phyloP scores from a whole-genome alignment of 2,329 filamentous ascomycete species.

The Orbilia oligospora region DNA sequence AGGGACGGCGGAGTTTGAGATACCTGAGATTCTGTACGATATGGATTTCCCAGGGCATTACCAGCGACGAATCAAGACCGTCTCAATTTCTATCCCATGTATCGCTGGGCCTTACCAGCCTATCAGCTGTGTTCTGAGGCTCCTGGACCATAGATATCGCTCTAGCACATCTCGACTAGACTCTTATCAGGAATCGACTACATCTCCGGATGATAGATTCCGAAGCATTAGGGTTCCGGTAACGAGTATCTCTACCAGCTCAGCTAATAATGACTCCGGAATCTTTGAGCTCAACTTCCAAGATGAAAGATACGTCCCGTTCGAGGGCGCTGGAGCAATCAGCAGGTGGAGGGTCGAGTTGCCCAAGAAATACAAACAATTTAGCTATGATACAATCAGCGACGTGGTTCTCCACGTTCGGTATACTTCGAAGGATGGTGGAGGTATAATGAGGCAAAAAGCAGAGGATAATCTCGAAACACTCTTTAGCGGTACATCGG shows the following conservation, averaged over 20 bases:
- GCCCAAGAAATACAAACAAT: constrained; percentile 60
- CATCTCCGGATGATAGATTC: too few relatives aligned
- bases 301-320: constrained; percentile 67
- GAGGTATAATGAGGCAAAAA: too few relatives aligned
- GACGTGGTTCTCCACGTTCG: constrained; percentile 67
- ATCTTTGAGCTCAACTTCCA: too few relatives aligned
- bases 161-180: too few relatives aligned
- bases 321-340: constrained; percentile 67
- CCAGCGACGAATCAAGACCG: constrained; percentile 66
- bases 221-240: constrained; percentile 64
- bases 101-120: constrained; percentile 64
- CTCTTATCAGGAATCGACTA: too few relatives aligned
- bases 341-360: constrained; percentile 66
- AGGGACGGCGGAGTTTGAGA: constrained; percentile 62
- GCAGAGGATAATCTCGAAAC: too few relatives aligned
- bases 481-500: too few relatives aligned
- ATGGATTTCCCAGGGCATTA: constrained; percentile 69
- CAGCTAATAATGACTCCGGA: too few relatives aligned
- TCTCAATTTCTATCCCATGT: constrained; percentile 66
- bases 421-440: constrained; percentile 67
- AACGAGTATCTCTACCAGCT: too few relatives aligned
- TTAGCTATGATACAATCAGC: constrained; percentile 66
- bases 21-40: constrained; percentile 66
- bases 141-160: too few relatives aligned
- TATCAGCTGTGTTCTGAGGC: constrained; percentile 64